These are phyloP conservation scores for Astrothelium macrocarpum DNA, from an alignment of 495 filamentous ascomycete species.

Conservation along the genomic window DNA sequence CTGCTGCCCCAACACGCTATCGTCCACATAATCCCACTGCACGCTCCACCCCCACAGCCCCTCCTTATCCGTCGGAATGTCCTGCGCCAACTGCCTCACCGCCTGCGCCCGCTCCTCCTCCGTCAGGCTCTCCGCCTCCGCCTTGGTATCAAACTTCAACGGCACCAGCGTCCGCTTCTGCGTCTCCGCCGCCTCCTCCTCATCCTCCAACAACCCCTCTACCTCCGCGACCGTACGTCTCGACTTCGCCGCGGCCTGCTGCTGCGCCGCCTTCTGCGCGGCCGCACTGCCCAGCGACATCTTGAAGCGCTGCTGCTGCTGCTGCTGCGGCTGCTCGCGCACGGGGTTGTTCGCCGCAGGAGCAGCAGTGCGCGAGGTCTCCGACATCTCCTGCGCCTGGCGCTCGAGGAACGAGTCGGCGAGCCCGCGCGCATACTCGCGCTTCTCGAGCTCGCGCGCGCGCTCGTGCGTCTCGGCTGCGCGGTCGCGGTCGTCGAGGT, in stretches of 20 bases:
- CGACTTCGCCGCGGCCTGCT: no score
- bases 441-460: constrained; percentile 55
- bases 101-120: constrained; percentile 40
- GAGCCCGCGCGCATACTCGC: constrained; percentile 72
- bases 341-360: not conserved
- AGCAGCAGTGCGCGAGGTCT: constrained; percentile 38
- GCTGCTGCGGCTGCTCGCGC: no score
- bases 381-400: constrained; percentile 75
- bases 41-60: constrained; percentile 87
- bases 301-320: constrained; percentile 86
- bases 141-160: constrained; percentile 79
- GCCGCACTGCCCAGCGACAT: constrained; percentile 84
- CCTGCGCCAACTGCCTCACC: constrained; percentile 62
- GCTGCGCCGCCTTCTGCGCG: constrained; percentile 64
- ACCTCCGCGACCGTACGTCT: constrained; percentile 85
- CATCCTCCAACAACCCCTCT: constrained; percentile 86
- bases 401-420: constrained; percentile 88
- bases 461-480: constrained; percentile 65
- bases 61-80: constrained; percentile 80
- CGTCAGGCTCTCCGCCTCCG: constrained; percentile 37
- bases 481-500: constrained; percentile 73
- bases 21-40: constrained; percentile 90
- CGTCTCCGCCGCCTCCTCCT: constrained; percentile 48
- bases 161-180: constrained; percentile 76
- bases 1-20: constrained; percentile 72